Evolutionary conservation across 1,284 basidiomycete species (phyloP).

Genomic region (Fomitopsis schrenkii): DNA sequence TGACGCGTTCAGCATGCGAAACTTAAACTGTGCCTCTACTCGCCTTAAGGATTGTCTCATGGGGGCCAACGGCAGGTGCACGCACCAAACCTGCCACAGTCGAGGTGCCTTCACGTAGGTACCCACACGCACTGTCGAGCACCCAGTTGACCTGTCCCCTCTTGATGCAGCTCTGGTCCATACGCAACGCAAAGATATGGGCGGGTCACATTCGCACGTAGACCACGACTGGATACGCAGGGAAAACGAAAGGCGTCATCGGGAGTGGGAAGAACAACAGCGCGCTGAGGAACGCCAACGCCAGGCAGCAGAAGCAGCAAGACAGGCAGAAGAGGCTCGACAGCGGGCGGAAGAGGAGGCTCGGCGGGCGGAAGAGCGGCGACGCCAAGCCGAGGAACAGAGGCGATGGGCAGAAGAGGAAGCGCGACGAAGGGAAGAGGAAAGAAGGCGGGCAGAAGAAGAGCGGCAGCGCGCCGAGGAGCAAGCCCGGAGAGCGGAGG

Average conservation of each 20-base stretch:
- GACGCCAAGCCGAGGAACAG: not conserved
- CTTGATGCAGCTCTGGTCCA: not conserved
- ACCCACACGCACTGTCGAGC: too few relatives aligned
- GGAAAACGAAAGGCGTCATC: not conserved
- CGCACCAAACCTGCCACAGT: too few relatives aligned
- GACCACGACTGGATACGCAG: not conserved
- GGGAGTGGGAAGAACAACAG: not conserved
- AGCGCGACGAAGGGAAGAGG: not conserved
- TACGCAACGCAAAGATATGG: not conserved
- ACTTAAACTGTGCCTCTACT: not conserved
- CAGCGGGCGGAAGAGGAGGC: not conserved
- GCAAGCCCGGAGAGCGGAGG: not conserved
- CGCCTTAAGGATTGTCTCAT: not conserved
- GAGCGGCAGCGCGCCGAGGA: not conserved
- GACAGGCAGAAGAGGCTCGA: not conserved
- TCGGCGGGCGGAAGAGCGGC: not conserved
- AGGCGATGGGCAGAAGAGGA: not conserved
- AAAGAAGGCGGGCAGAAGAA: not conserved
- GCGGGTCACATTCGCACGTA: not conserved
- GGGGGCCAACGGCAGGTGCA: not conserved
- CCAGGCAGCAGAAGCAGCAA: not conserved
- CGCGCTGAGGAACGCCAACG: not conserved
- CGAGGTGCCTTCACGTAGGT: too few relatives aligned
- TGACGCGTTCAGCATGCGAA: not conserved
- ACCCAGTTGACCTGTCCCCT: too few relatives aligned